Evolutionary conservation across 225 moss, liverwort and hornwort species (phyloP).

Genomic region (Takakia lepidozioides): DNA sequence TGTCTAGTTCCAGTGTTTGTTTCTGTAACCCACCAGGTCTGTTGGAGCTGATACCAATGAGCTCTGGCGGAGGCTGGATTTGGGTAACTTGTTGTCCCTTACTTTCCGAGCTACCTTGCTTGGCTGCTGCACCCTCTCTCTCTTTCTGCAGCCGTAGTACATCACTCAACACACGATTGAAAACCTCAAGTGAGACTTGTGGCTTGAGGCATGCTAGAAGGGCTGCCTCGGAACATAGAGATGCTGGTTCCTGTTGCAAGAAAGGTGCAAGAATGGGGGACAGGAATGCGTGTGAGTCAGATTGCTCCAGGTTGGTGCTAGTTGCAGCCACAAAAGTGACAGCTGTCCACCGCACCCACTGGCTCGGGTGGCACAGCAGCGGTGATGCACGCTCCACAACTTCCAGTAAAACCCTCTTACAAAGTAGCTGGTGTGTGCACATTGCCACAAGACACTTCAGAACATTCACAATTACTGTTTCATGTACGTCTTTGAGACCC

Average conservation of each 20-base stretch:
- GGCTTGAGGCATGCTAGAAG: constrained; percentile 89
- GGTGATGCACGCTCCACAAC: constrained; percentile 87
- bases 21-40: constrained; percentile 39
- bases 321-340: constrained; percentile 90
- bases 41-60: constrained; percentile 23
- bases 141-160: constrained; percentile 73
- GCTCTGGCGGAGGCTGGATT: constrained; percentile 62
- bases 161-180: constrained; percentile 83
- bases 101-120: constrained; percentile 45
- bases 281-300: constrained; percentile 80
- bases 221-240: constrained; percentile 74
- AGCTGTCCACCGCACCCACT: constrained; percentile 93
- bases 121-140: constrained; percentile 45
- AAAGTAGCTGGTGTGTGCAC: constrained; percentile 74
- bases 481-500: constrained; percentile 97
- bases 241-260: constrained; percentile 83
- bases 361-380: constrained; percentile 95
- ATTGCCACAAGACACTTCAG: constrained; percentile 88
- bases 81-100: constrained; percentile 65
- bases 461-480: constrained; percentile 95
- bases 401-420: constrained; percentile 78
- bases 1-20: constrained; percentile 41
- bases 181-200: constrained; percentile 89
- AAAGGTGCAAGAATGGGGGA: constrained; percentile 87
- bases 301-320: constrained; percentile 71